Evolutionary conservation across 768 basidiomycete species (phyloP).

Genomic region (Cubamyces lactineus): DNA sequence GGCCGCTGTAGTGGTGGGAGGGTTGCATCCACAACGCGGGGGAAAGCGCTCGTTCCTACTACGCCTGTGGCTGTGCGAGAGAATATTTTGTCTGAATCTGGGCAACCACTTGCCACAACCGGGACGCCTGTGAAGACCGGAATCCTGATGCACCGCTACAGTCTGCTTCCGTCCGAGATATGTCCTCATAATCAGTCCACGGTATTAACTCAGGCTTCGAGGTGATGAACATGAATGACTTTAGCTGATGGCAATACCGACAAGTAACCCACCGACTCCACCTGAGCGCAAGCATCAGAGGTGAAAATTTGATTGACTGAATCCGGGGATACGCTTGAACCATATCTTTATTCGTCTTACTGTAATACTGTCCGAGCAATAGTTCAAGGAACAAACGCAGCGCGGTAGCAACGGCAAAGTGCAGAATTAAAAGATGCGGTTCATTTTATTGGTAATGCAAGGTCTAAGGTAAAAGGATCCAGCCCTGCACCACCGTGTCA

Average conservation of each 20-base stretch:
- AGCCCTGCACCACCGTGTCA: conserved; percentile 23
- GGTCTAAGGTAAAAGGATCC: conserved; percentile 25
- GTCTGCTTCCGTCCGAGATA: too few relatives aligned
- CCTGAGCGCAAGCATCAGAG: too few relatives aligned
- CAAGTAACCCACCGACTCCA: too few relatives aligned
- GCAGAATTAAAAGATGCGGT: conserved; percentile 23
- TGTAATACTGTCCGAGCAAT: conserved; percentile 8
- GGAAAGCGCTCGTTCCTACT: background rate
- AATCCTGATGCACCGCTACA: too few relatives aligned
- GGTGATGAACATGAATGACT: too few relatives aligned
- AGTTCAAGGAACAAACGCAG: background rate
- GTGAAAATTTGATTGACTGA: too few relatives aligned
- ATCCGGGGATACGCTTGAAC: background rate
- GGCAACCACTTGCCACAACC: too few relatives aligned
- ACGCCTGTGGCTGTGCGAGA: background rate
- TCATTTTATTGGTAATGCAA: conserved; percentile 27
- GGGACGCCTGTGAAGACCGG: too few relatives aligned
- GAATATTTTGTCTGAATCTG: background rate
- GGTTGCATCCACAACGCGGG: background rate
- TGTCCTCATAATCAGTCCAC: too few relatives aligned
- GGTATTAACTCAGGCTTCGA: too few relatives aligned
- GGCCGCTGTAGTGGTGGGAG: background rate
- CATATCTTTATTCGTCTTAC: conserved; percentile 11
- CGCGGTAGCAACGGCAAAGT: background rate
- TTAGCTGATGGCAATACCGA: too few relatives aligned